Evolutionary conservation across 2,329 filamentous ascomycete genomes (phyloP), one percentile per base, ranked within the genome.

Genomic region (Ilyonectria robusta): DNA sequence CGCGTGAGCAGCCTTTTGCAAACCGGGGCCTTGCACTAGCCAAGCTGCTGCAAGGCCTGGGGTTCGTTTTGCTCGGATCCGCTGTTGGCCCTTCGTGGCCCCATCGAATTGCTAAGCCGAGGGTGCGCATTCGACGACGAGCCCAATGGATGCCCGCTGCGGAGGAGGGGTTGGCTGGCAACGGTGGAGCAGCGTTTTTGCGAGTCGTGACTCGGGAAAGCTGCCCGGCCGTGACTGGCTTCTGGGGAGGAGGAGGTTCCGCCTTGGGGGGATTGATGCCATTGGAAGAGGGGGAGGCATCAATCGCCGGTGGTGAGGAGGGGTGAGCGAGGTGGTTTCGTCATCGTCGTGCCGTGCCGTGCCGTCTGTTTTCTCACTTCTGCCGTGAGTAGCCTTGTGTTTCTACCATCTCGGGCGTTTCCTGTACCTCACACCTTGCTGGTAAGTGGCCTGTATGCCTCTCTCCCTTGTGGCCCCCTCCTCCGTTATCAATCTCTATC

Each of bases 81-180:
- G 19, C 21, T 17, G 47, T 15, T 15, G 26, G 46, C 55, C 55
- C 64, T 40, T 40, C 65, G 37, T 35, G 54, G 50, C 29, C 10
- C 31, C 61, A 33, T 57, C 65, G 65, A 75, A 75, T 75, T 75
- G 71, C 70, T 74, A 75, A 75, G 69, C 62, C 63, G 59, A 70
- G 56, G 60, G 23, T 35, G 73, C 70, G 68, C 48, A 75, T 75
- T 75, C 68, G 73, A 75, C 62, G 21, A 21, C 21, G 53, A 71
- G 62, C n/a, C 48, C n/a, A 42, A 56, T 61, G 62, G 69, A 65
- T 54, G 61, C 66, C 57, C 65, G 65, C 57, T 40, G 29, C 17
- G 29, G 53, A 19, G 33, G 33, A 19, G 19, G 40, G 35, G 21
- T 31, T 54, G n/a, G 23, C 33, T 37, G 26, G 4, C 26, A 26